Evolutionary conservation across 345 rosid species (phyloP).

Genomic region (Eucalyptus brandiana): DNA sequence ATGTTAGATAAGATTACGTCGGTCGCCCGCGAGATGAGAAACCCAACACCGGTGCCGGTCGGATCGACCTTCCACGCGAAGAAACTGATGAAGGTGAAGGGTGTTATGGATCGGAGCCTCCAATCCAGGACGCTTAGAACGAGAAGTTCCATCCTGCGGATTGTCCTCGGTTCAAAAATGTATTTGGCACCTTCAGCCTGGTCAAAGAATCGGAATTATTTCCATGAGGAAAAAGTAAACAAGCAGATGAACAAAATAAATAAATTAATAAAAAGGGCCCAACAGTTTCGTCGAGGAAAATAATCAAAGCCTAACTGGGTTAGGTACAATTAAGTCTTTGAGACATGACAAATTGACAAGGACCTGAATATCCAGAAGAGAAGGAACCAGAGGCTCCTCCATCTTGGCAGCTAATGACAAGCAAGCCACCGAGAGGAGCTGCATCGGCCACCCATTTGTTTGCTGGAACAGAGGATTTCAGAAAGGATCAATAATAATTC

Average conservation of each 20-base stretch:
- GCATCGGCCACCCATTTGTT: slow-evolving; percentile 78
- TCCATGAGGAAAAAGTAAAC: not conserved
- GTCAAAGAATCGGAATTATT: not conserved
- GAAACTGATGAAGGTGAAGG: slow-evolving; percentile 70
- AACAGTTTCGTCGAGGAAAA: not conserved
- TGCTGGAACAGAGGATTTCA: slow-evolving; percentile 21
- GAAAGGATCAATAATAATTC: not conserved
- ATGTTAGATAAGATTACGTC: slow-evolving; percentile 72
- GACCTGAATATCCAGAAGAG: slow-evolving; percentile 86
- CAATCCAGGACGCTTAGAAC: slow-evolving; percentile 77
- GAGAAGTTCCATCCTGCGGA: slow-evolving; percentile 83
- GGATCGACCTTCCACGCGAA: slow-evolving; percentile 88
- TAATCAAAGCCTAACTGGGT: not conserved
- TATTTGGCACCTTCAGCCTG: slow-evolving; percentile 71
- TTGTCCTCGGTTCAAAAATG: slow-evolving; percentile 75
- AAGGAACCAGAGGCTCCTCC: slow-evolving; percentile 96
- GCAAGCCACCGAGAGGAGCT: slow-evolving; percentile 85
- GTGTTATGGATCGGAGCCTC: slow-evolving; percentile 93
- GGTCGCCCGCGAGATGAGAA: slow-evolving; percentile 56
- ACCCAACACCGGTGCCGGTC: slow-evolving; percentile 41
- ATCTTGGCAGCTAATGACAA: slow-evolving; percentile 94
- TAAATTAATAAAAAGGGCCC: not conserved
- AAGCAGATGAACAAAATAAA: not conserved
- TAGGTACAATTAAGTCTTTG: not conserved
- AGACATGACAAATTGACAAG: not conserved